Evolutionary conservation across 2,329 filamentous ascomycete genomes (phyloP).

Genomic region (Fusarium luffae): DNA sequence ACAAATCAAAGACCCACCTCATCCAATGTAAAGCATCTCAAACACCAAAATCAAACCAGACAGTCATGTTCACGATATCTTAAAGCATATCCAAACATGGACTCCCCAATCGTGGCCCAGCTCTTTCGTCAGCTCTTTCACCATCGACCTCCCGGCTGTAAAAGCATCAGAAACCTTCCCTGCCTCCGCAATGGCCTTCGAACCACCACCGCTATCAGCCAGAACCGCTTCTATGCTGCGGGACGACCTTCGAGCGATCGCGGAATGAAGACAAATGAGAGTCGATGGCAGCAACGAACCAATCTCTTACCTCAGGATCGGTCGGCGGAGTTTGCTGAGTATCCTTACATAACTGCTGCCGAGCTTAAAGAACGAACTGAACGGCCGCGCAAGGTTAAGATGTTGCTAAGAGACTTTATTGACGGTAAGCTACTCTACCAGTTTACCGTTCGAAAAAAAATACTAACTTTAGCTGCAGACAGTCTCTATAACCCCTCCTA

Average conservation of each 20-base stretch:
- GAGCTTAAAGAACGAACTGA: slow-evolving; percentile 78
- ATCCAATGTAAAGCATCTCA: slow-evolving; percentile 20
- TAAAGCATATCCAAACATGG: slow-evolving; percentile 66
- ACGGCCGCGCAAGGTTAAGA: slow-evolving; percentile 89
- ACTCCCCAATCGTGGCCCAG: slow-evolving; percentile 80
- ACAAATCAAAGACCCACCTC: slow-evolving; percentile 32
- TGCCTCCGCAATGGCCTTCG: slow-evolving; percentile 41
- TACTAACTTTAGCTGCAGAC: slow-evolving; percentile 63
- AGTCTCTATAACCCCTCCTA: slow-evolving; percentile 95
- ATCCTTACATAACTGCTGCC: slow-evolving; percentile 86
- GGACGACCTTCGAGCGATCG: slow-evolving; percentile 50
- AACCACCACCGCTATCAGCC: slow-evolving; percentile 19
- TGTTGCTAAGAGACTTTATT: slow-evolving; percentile 97
- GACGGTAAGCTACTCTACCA: slow-evolving; percentile 70
- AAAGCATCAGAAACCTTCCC: slow-evolving; percentile 43
- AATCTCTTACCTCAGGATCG: slow-evolving; percentile 81
- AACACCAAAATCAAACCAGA: slow-evolving; percentile 11
- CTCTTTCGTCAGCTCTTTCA: slow-evolving; percentile 88
- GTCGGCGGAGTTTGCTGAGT: slow-evolving; percentile 81
- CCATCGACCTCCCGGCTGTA: slow-evolving; percentile 60
- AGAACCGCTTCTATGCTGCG: slow-evolving; percentile 46
- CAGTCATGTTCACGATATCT: slow-evolving; percentile 24
- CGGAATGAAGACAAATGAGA: slow-evolving; percentile 67
- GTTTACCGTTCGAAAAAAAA: slow-evolving; percentile 10
- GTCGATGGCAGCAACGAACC: slow-evolving; percentile 86